Base-by-base conservation (phyloP, 352 stramenopile species). In the Phytopythium delawarense region DNA sequence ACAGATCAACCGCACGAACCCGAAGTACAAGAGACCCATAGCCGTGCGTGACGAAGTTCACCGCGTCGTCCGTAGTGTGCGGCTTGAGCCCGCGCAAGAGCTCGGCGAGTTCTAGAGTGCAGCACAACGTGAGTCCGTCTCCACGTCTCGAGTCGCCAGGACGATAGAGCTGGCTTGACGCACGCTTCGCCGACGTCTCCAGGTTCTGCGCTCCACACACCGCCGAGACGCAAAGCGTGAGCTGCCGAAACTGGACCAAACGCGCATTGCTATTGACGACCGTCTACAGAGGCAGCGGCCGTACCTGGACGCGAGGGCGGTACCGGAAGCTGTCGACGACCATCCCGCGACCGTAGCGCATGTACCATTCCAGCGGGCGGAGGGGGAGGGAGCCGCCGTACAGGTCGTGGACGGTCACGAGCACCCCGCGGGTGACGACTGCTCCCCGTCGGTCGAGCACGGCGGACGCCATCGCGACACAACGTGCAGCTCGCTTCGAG, bases 41-140 rank as follows among this genome's bases (percentile, higher is more conserved):
- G 66, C 79, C 83, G 48, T 87, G 83, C 0, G 83, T 90, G 34
- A 92, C 77, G 54, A 92, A 89, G 69, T 89, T 72, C 49, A 89
- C 63, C 5, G 73, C 65, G 57, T 88, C 77, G 57, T 84, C 75
- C 2, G 62, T 65, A 6, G 67, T 81, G 53, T 92, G 78, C 1
- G 83, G 83, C 55, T 92, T 92, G n/a, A 74, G 78, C 7, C 69
- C 68, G 8, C 72, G 72, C 20, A 92, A 63, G 32, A 90, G 75
- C 37, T 78, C 57, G 28, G 69, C 70, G 9, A 92, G 65, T 16
- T 69, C 63, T 88, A 34, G 21, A 28, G 13, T n/a, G 44, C 44
- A 49, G 63, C 40, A 52, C 68, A 56, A 12, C 4, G 35, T 39
- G 23, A 54, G 11, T 45, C 34, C 16, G 11, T 37, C 28, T n/a